These are phyloP conservation scores for Mychonastes homosphaera DNA, from an alignment of 139 green algal genomes.

Conservation along the genomic window DNA sequence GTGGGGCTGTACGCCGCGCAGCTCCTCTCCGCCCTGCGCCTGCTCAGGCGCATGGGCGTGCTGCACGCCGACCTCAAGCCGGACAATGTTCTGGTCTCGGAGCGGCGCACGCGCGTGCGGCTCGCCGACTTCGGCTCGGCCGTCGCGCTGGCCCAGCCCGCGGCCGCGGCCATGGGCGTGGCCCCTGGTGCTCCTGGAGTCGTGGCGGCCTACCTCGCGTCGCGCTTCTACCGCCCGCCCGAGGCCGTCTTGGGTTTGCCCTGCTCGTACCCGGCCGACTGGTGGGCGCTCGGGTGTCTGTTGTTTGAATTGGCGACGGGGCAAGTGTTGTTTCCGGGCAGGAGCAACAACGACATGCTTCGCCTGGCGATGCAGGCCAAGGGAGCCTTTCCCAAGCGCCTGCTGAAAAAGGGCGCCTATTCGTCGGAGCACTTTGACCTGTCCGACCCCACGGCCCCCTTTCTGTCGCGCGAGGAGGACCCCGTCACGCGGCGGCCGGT, in stretches of 20 bases:
- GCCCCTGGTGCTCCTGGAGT: no score
- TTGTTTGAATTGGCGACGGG: conserved; percentile 97
- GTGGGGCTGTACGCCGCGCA: conserved; percentile 86
- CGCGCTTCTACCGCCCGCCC: conserved; percentile 90
- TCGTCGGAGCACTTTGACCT: conserved; percentile 71
- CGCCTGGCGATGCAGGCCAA: conserved; percentile 94
- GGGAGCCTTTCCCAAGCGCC: conserved; percentile 88
- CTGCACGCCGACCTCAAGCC: conserved; percentile 99
- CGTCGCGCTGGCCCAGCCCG: no score
- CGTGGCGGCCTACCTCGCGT: conserved; percentile 87
- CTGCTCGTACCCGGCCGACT: conserved; percentile 89
- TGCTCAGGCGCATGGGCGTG: conserved; percentile 57
- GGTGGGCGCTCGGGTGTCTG: conserved; percentile 90
- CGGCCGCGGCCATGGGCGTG: no score
- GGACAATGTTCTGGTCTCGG: conserved; percentile 98
- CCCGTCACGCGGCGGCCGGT: conserved; percentile 59
- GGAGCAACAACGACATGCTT: conserved; percentile 98
- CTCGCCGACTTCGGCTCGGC: conserved; percentile 90
- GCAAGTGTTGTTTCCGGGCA: conserved; percentile 89
- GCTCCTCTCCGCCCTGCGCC: conserved; percentile 85
- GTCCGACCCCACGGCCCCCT: conserved; percentile 57
- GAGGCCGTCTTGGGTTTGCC: conserved; percentile 92
- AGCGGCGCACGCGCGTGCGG: conserved; percentile 33
- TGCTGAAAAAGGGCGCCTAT: conserved; percentile 62
- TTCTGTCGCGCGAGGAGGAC: conserved; percentile 68